These are phyloP conservation scores for Komagataella populi DNA, from an alignment of 805 yeast species.

Conservation along the genomic window DNA sequence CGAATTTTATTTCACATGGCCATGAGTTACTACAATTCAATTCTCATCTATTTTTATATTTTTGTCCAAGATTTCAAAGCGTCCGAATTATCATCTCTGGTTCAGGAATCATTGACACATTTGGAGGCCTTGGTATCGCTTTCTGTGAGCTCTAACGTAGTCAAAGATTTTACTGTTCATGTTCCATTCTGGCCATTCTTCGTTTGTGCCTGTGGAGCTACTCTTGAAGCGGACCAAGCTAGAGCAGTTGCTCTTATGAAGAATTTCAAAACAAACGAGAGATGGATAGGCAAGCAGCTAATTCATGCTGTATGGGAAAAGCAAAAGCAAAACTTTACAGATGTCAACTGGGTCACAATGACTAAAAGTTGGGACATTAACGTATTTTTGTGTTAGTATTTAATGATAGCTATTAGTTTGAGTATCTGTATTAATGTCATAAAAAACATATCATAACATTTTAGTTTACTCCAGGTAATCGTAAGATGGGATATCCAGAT, in stretches of 20 bases:
- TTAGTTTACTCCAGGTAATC: conserved; percentile 7
- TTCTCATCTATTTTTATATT: conserved; percentile 29
- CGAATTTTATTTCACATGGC: conserved; percentile 24
- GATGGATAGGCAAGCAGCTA: conserved; percentile 44
- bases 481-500: conserved; percentile 59
- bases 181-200: conserved; percentile 37
- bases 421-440: too few relatives aligned
- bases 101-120: not conserved
- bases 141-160: conserved; percentile 8
- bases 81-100: not conserved
- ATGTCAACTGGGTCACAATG: conserved; percentile 36
- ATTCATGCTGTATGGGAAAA: conserved; percentile 34
- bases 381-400: conserved; percentile 12
- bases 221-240: conserved; percentile 15
- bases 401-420: not conserved
- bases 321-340: conserved; percentile 8
- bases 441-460: not conserved
- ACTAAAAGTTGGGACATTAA: conserved; percentile 38
- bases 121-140: conserved; percentile 6
- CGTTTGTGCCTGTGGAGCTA: conserved; percentile 27
- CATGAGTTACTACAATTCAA: conserved; percentile 26
- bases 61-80: conserved; percentile 24
- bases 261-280: conserved; percentile 21
- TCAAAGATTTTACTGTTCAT: conserved; percentile 13
- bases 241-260: conserved; percentile 20